Conservation (phyloP, 805 yeast genomes). For the Pichia insulana region DNA sequence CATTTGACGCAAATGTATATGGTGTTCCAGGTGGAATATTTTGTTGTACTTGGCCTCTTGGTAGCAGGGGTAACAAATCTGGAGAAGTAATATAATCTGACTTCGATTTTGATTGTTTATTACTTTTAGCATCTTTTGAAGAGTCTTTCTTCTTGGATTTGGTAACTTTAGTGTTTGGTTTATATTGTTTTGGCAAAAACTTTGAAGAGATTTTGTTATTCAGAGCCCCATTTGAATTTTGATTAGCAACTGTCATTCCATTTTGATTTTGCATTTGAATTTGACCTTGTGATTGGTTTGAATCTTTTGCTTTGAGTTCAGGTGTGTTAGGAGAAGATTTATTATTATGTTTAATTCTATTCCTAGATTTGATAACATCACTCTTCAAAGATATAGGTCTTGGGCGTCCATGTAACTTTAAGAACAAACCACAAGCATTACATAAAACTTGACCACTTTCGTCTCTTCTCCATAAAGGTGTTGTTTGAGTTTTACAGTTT, state of each 20-base stretch:
- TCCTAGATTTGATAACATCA: slow-evolving; percentile 85
- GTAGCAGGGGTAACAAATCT: slow-evolving; percentile 32
- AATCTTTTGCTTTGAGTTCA: slow-evolving; percentile 44
- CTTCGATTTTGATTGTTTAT: slow-evolving; percentile 12
- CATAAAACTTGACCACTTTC: slow-evolving; percentile 86
- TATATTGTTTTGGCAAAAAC: slow-evolving; percentile 32
- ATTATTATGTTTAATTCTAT: slow-evolving; percentile 56
- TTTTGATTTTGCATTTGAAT: background rate
- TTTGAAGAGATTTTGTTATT: slow-evolving; percentile 16
- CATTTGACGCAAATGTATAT: slow-evolving; percentile 21
- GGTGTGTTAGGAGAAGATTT: slow-evolving; percentile 48
- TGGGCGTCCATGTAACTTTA: slow-evolving; percentile 86
- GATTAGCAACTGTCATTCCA: background rate
- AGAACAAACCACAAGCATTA: slow-evolving; percentile 87
- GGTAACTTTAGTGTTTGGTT: slow-evolving; percentile 22
- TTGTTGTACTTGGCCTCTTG: slow-evolving; percentile 25
- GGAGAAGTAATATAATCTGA: slow-evolving; percentile 24
- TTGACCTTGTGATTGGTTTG: background rate
- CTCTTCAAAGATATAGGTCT: slow-evolving; percentile 88
- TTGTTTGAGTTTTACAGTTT: slow-evolving; percentile 85
- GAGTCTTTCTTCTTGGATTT: slow-evolving; percentile 7
- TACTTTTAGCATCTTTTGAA: background rate
- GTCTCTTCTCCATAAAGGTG: slow-evolving; percentile 94
- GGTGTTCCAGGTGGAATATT: slow-evolving; percentile 22
- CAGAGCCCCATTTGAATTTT: slow-evolving; percentile 3